Evolutionary conservation across 139 green algal species (phyloP).

Genomic region (Picochlorum sp.): DNA sequence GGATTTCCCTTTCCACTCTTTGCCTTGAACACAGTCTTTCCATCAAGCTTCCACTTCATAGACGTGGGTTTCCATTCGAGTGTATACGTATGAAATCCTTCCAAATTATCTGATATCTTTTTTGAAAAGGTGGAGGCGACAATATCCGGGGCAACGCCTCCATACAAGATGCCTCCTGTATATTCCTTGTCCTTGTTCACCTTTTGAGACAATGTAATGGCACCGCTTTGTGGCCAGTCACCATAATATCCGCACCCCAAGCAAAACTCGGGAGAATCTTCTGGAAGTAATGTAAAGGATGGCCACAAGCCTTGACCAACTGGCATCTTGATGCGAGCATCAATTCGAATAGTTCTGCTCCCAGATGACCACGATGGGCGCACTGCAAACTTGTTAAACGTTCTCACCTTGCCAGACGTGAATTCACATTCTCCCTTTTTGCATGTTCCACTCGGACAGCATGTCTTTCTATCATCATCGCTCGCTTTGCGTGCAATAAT

Average conservation of each 20-base stretch:
- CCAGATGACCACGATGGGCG: background rate
- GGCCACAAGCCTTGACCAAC: conserved; percentile 18
- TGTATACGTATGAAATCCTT: conserved; percentile 7
- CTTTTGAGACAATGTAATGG: conserved; percentile 19
- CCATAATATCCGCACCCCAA: conserved; percentile 19
- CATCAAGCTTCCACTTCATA: conserved; percentile 10
- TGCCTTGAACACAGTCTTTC: conserved; percentile 3
- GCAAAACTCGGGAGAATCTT: background rate
- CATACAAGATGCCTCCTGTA: conserved; percentile 10
- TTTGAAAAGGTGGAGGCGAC: background rate
- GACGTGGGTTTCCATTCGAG: conserved; percentile 6
- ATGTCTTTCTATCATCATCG: conserved; percentile 1
- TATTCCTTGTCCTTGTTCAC: conserved; percentile 11
- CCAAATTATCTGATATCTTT: background rate
- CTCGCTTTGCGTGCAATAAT: conserved; percentile 5
- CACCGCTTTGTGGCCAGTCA: conserved; percentile 15
- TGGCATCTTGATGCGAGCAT: conserved; percentile 14
- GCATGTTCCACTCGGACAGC: conserved; percentile 2
- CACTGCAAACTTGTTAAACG: conserved; percentile 14
- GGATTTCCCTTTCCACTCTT: background rate
- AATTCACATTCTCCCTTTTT: conserved; percentile 2
- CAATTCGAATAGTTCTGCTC: conserved; percentile 4
- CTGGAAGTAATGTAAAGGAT: conserved; percentile 20
- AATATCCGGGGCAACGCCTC: background rate
- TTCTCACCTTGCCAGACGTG: conserved; percentile 11